phyloP scores from a whole-genome alignment of 768 basidiomycete genomes.

The Mrakia gelida region DNA sequence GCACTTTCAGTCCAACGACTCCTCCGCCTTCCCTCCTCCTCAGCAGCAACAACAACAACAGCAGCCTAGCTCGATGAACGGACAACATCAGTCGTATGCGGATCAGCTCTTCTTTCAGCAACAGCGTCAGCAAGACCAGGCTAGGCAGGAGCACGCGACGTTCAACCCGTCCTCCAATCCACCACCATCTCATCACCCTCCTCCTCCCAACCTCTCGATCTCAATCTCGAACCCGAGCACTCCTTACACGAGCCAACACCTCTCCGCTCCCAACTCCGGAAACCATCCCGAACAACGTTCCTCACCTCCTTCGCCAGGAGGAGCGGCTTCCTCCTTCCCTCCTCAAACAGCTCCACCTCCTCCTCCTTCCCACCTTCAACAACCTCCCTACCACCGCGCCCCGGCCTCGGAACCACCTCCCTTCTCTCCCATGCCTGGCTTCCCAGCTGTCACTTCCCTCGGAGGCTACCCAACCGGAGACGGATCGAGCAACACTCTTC shows the following conservation, averaged over 20 bases:
- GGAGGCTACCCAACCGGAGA: conserved; percentile 23
- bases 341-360: not conserved
- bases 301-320: not conserved
- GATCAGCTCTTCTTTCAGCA: not conserved
- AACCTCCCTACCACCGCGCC: not conserved
- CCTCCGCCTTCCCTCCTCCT: not conserved
- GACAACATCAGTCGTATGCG: conserved; percentile 9
- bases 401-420: not conserved
- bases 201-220: not conserved
- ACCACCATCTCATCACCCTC: not conserved
- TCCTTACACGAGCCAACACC: not conserved
- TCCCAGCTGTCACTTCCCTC: conserved; percentile 16
- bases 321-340: not conserved
- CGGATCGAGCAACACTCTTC: not conserved
- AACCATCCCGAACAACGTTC: not conserved
- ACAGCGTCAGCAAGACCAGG: not conserved
- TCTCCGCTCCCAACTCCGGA: not conserved
- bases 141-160: not conserved
- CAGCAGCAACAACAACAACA: not conserved
- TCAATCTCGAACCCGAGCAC: not conserved
- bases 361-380: not conserved
- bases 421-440: conserved; percentile 23
- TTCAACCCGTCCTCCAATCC: not conserved
- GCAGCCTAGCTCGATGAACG: not conserved
- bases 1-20: not conserved